These are phyloP conservation scores for Aspergillus intermedius DNA, from an alignment of 2,329 filamentous ascomycete species.

Conservation along the genomic window DNA sequence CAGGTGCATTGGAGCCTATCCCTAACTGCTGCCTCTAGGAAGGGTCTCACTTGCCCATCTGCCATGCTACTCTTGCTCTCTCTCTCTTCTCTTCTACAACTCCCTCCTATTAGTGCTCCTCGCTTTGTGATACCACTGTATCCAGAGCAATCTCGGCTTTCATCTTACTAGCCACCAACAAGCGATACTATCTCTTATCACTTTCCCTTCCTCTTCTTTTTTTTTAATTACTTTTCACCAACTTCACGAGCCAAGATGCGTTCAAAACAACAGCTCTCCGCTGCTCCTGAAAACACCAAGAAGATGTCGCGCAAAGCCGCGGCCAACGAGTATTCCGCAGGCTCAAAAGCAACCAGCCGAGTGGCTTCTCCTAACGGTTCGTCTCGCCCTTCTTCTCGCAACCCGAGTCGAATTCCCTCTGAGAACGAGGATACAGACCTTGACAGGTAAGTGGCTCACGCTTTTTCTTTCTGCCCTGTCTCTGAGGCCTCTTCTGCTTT, in stretches of 20 bases:
- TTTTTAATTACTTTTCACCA: neutral
- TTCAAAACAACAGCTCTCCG: constrained; percentile 43
- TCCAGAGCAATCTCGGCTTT: too few relatives aligned
- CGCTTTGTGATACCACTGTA: neutral
- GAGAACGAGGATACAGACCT: constrained; percentile 54
- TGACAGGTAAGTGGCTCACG: constrained; percentile 40
- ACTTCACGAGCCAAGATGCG: neutral
- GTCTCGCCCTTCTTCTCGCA: constrained; percentile 46
- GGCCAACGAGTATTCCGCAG: constrained; percentile 38
- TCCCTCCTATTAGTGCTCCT: constrained; percentile 16
- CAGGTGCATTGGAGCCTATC: too few relatives aligned
- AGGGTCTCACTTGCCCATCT: neutral
- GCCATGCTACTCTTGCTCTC: neutral
- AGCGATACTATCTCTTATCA: neutral
- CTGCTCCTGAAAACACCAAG: constrained; percentile 57
- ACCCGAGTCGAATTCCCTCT: constrained; percentile 46
- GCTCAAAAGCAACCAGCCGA: constrained; percentile 49
- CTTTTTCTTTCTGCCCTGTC: constrained; percentile 25
- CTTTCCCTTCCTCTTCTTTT: neutral
- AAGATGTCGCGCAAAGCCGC: constrained; percentile 58
- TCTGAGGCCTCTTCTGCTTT: constrained; percentile 9
- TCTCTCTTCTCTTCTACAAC: constrained; percentile 6
- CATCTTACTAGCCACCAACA: too few relatives aligned
- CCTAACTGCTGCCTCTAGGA: too few relatives aligned
- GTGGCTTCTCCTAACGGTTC: constrained; percentile 46